A percentile compares a stretch with the other conserved stretches of the same genome.
phyloP scores from a whole-genome alignment of 805 yeast species.

The Naumovozyma baii region DNA sequence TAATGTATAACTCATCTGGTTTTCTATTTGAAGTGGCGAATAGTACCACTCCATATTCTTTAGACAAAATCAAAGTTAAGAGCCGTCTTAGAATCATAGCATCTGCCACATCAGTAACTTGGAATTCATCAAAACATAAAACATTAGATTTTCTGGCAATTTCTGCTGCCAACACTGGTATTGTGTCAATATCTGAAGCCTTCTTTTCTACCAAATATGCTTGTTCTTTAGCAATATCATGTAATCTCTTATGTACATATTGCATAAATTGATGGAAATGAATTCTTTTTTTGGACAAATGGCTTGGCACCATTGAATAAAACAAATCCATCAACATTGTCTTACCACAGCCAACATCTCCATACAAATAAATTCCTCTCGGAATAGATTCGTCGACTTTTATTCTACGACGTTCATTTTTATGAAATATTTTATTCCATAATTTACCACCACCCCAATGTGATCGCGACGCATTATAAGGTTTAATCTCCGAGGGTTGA shows the following conservation, averaged over 20 bases:
- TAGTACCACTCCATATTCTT: slow-evolving; percentile 71
- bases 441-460: too few relatives aligned
- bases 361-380: slow-evolving; percentile 82
- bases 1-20: slow-evolving; percentile 85
- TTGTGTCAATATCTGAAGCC: slow-evolving; percentile 54
- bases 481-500: slow-evolving; percentile 48
- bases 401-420: slow-evolving; percentile 7
- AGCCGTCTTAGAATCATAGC: slow-evolving; percentile 89
- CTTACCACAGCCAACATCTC: slow-evolving; percentile 98
- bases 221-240: slow-evolving; percentile 56
- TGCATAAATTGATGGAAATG: slow-evolving; percentile 99
- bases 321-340: slow-evolving; percentile 97
- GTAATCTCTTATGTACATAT: slow-evolving; percentile 76
- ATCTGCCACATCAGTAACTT: slow-evolving; percentile 93
- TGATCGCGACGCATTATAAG: slow-evolving; percentile 5
- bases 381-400: slow-evolving; percentile 37
- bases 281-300: slow-evolving; percentile 66
- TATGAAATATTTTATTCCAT: slow-evolving; percentile 2
- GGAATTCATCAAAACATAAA: slow-evolving; percentile 92
- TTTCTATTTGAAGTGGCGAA: slow-evolving; percentile 94
- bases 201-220: slow-evolving; percentile 31
- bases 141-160: slow-evolving; percentile 68
- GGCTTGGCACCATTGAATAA: slow-evolving; percentile 70
- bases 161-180: slow-evolving; percentile 76
- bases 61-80: slow-evolving; percentile 53